These are phyloP conservation scores for Trichoderma harzianum DNA, from an alignment of 2,329 filamentous ascomycete species.

Conservation along the genomic window DNA sequence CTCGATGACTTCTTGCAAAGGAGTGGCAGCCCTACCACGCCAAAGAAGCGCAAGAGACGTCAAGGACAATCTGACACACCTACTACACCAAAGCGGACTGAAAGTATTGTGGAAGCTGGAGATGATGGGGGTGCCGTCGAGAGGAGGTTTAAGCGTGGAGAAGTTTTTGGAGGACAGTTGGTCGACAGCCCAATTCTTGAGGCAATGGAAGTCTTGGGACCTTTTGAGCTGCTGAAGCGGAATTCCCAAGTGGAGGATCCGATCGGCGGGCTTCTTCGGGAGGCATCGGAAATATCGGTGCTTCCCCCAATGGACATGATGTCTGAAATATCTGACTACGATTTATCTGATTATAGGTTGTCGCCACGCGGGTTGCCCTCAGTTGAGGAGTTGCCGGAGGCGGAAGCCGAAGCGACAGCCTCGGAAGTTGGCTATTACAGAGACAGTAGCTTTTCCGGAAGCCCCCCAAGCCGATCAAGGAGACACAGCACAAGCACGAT, in stretches of 20 bases:
- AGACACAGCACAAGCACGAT: slow-evolving; percentile 31
- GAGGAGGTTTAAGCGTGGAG: slow-evolving; percentile 27
- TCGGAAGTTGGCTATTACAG: slow-evolving; percentile 21
- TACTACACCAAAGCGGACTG: slow-evolving; percentile 15
- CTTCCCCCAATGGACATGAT: slow-evolving; percentile 17
- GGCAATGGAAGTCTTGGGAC: slow-evolving; percentile 14
- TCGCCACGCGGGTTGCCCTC: slow-evolving; percentile 45
- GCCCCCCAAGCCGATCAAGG: slow-evolving; percentile 41
- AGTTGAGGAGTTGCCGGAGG: slow-evolving; percentile 50
- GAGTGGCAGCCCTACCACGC: not conserved
- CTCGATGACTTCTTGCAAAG: slow-evolving; percentile 11
- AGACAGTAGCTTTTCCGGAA: slow-evolving; percentile 32
- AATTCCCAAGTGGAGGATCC: slow-evolving; percentile 32
- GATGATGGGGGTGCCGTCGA: slow-evolving; percentile 19
- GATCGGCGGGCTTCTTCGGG: slow-evolving; percentile 30
- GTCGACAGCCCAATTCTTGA: slow-evolving; percentile 40
- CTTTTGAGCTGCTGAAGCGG: slow-evolving; percentile 30
- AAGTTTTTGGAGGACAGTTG: slow-evolving; percentile 27
- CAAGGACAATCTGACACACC: not conserved
- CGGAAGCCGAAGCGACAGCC: slow-evolving; percentile 35
- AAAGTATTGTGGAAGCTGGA: slow-evolving; percentile 24
- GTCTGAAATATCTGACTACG: slow-evolving; percentile 20
- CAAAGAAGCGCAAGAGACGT: not conserved
- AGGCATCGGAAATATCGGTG: slow-evolving; percentile 25
- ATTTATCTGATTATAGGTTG: slow-evolving; percentile 40